phyloP scores from a whole-genome alignment of 768 basidiomycete species.

The Tulasnella calospora region DNA sequence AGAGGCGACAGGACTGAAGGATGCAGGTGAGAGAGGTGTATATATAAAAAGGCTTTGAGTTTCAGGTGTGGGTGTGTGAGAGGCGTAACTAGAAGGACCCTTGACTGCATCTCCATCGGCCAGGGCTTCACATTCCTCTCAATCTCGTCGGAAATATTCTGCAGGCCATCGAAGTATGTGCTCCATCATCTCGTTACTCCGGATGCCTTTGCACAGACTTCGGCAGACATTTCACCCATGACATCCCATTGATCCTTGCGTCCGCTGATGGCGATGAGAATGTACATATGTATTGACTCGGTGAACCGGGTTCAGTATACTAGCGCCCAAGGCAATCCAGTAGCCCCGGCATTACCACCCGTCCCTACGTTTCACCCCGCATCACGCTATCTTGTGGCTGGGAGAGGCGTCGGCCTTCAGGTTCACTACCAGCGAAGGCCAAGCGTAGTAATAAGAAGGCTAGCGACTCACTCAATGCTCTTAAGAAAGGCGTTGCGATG shows the following conservation, averaged over 20 bases:
- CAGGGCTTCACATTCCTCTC: slow-evolving; percentile 5
- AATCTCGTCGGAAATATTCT: background rate
- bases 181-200: background rate
- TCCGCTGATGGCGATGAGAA: background rate
- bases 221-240: background rate
- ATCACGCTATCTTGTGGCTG: slow-evolving; percentile 3
- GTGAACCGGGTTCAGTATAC: background rate
- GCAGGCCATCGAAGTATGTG: background rate
- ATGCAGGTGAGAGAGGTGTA: background rate
- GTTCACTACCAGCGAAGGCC: background rate
- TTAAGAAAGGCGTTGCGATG: slow-evolving; percentile 8
- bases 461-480: background rate
- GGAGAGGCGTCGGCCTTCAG: background rate
- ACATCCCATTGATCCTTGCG: background rate
- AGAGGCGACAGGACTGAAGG: background rate
- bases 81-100: background rate
- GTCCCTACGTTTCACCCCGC: slow-evolving; percentile 2
- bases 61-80: slow-evolving; percentile 10
- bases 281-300: background rate
- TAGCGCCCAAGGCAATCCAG: background rate
- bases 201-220: background rate
- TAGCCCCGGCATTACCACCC: background rate
- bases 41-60: slow-evolving; percentile 1
- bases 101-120: background rate
- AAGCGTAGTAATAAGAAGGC: background rate